Base-by-base conservation (phyloP, 2,329 filamentous ascomycete genomes). In the Penicillium sclerotiorum region DNA sequence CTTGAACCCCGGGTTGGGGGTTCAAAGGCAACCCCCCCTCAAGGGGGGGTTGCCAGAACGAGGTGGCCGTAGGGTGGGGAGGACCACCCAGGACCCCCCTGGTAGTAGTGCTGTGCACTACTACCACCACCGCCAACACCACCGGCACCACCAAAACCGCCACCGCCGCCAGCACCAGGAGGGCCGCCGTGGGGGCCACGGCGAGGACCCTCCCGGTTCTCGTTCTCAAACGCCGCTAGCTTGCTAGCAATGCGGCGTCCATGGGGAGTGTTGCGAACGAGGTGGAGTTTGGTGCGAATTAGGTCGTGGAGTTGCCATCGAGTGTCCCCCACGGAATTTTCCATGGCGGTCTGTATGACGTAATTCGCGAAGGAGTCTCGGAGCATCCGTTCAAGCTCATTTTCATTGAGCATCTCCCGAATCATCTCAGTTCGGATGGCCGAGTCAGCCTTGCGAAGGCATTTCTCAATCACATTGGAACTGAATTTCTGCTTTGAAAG, bases 401-500 rank as follows among this genome's bases (percentile, higher is more conserved):
- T 80, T 3, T 86, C 82, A 8, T 75, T 69, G 42, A 87, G 78
- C 66, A 99, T 86, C 75, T 97, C 94, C 28, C 88, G 83, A 50
- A 96, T 87, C 73, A 99, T 86, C 70, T 86, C 80, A 61, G 90
- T 87, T 68, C 88, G 91, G 44, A 88, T 88, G 8, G 82, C 77
- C 20, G 84, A 78, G 52, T 88, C 84, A 28, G 92, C 87, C 67
- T 90, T 95, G 49, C 94, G 90, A 51, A 97, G 77, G 64, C 89
- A 92, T 72, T 99, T 99, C 77, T 99, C 94, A 56, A 99, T 93
- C 50, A 99, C 94, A 63, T 99, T 99, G 65, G 94, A 97, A 76
- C 91, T 96, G 77, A 99, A 99, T 75, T 99, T 99, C 77, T 99
- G 94, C 69, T 91, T 92, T 5, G 94, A 97, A 13, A 87, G 67